Conservation (phyloP, 495 filamentous ascomycete species). For the Neurospora sp. region DNA sequence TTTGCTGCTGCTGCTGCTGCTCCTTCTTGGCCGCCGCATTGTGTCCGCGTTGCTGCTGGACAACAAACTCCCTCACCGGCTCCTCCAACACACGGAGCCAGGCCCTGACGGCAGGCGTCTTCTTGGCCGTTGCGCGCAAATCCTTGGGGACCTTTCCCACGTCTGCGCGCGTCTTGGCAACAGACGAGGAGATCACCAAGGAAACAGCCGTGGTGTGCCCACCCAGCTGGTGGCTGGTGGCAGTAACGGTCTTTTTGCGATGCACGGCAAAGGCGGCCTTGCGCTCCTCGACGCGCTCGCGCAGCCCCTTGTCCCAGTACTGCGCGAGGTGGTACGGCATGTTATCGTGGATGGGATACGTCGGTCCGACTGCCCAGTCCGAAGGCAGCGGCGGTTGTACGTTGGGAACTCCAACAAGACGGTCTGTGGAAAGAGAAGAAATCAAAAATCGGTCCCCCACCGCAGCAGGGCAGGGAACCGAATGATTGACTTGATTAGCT, state of each 20-base stretch:
- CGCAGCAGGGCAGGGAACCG: not conserved
- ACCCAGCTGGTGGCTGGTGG: conserved; percentile 15
- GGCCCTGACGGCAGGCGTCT: conserved; percentile 34
- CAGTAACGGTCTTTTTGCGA: conserved; percentile 21
- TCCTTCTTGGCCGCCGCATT: conserved; percentile 2
- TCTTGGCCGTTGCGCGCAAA: conserved; percentile 40
- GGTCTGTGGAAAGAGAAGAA: conserved; percentile 47
- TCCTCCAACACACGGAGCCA: conserved; percentile 41
- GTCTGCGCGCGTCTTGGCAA: conserved; percentile 5
- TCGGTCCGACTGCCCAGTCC: conserved; percentile 75
- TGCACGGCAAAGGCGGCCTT: conserved; percentile 19
- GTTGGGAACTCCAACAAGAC: conserved; percentile 76
- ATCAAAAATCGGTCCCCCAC: not conserved
- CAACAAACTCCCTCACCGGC: conserved; percentile 34
- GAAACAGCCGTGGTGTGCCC: not conserved
- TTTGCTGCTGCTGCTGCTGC: not conserved
- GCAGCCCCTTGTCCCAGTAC: conserved; percentile 69
- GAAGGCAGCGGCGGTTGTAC: conserved; percentile 66
- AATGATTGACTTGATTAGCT: not conserved
- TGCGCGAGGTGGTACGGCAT: conserved; percentile 88
- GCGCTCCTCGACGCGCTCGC: conserved; percentile 35
- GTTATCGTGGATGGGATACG: conserved; percentile 54
- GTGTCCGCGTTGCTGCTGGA: conserved; percentile 24
- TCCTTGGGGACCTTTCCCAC: conserved; percentile 49
- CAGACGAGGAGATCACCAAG: not conserved